Evolutionary conservation across 306 rosid species (phyloP), one percentile per base, ranked within the genome.

Genomic region (Fagus sylvatica): DNA sequence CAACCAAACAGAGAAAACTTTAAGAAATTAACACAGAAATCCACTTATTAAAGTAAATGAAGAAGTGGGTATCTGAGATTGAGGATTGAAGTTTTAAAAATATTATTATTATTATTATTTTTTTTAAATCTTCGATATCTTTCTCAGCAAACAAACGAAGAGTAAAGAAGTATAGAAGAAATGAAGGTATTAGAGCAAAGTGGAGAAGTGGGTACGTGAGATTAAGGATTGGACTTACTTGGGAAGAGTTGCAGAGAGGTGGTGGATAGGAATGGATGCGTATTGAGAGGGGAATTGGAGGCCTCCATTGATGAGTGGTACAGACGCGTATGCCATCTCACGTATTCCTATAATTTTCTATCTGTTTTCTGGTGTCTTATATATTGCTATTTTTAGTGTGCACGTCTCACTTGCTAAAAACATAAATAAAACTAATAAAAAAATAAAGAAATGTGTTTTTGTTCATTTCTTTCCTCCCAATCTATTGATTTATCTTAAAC

Each of bases 311-410:
- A 81, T 72, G 65, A 84, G 80, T 39, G 81, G 76, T 16, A 83
- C 80, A 85, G 82, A 60, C 73, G 85, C 75, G 79, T 92, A 81
- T 46, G 89, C 87, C 92, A 89, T 91, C 75, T 32, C 37, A 22
- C 59, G n/a, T 19, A 12, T 37, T 22, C 64, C 53, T 10, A 9
- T 69, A 28, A 49, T 32, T 74, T 64, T 69, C 80, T 49, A 46
- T 73, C 10, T 17, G 40, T 7, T 12, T 10, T 22, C 28, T 22
- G 28, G 15, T 9, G 0, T 9, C 15, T 11, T 13, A 33, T 55
- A 12, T 69, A 6, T 3, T 4, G 30, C 33, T 33, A 11, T 13
- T 30, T 71, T 13, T 62, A 1, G 49, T 8, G 2, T 8, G 2
- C 49, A 8, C 9, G 49, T 12, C 3, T 2, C 46, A 2, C 46